Base-by-base conservation (phyloP, 768 basidiomycete genomes). In the Termitomyces sp. region DNA sequence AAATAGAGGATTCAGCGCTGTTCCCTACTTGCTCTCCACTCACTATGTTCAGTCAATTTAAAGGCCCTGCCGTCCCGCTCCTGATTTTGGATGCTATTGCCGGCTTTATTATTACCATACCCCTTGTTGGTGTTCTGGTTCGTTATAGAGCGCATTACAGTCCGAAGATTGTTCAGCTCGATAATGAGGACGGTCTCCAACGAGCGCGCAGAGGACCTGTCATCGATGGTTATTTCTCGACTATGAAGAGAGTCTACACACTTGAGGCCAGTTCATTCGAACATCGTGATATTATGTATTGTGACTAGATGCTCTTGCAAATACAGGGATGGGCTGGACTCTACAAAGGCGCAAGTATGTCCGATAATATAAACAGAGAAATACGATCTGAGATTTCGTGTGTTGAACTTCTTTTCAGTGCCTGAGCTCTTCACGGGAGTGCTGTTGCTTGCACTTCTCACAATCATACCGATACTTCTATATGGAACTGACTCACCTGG, bases 101-200 rank as follows among this genome's bases (percentile, higher is more conserved):
- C 26, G 82, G 80, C 33, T 66, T 89, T 19, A 75, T 71, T 31
- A 63, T 86, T 28, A 70, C 81, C 19, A 78, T 89, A 10, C 80
- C 83, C 14, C 69, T 89, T 14, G 75, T 79, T 3, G 89, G 89
- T 2, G 74, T 83, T 10, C 74, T 91, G 11, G 83, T 91, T 4
- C 78, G 89, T 50, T 84, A 88, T 66, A 77, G 91, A 69, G 87
- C 87, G 19, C 89, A 92, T 66, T 92, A 87, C 73, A 89, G 86
- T 62, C 90, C 91, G 1, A 88, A 86, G 67, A 87, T 86, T 33
- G 80, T 93, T 35, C 86, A 85, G 51, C 77, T 92, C 28, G 89
- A 90, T 66, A 72, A 78, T n/a, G 59, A 53, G 28, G 87, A 89
- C 23, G 82, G 77, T 46, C 84, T 80, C 8, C 41, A 17, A 43